Evolutionary conservation across 1,139 yeast genomes (phyloP), one percentile per base, ranked within the genome.

Genomic region (Blastobotrys raffinosifermentans): DNA sequence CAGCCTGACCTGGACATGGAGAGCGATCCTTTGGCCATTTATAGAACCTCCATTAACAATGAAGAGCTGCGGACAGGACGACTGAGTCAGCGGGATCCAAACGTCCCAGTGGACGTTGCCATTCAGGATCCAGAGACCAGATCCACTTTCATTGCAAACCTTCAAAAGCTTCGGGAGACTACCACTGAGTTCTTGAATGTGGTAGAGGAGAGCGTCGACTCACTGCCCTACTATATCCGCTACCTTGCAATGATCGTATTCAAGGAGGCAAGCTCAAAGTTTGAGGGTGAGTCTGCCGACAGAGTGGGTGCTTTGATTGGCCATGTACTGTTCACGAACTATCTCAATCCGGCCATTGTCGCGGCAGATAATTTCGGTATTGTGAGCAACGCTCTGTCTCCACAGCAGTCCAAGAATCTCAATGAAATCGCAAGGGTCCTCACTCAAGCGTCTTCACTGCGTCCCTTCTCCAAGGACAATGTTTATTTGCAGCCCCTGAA

Each of bases 401-500:
- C 59, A 29, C 44, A 50, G 26, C 67, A 66, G 38, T 64, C 69
- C 29, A 68, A 70, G 38, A 85, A 85, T 51, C 61, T 86, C 43
- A 61, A 64, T 11, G 75, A 77, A 36, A 66, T 85, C 35, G 64
- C 77, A 29, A 70, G 79, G 42, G 77, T 82, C 16, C 52, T 85
- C 44, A 63, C 73, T 22, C 94, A 85, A 57, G 60, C 83, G 22
- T 78, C 82, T 23, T 60, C 77, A 2, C 73, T 85, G 73, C 70
- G 72, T 44, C 75, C 82, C 2, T 86, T 86, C 60, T 67, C 70
- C 2, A 45, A 57, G 2, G 76, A 72, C 33, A 80, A 82, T 48
- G 75, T 80, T 38, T 86, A 76, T 56, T 63, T 84, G 50, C 87
- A 82, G 51, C 94, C 95, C 1, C 67, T 86, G 54, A 84, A 84